These are phyloP conservation scores for Ustilago tritici DNA, from an alignment of 1,284 basidiomycete genomes.

Conservation along the genomic window DNA sequence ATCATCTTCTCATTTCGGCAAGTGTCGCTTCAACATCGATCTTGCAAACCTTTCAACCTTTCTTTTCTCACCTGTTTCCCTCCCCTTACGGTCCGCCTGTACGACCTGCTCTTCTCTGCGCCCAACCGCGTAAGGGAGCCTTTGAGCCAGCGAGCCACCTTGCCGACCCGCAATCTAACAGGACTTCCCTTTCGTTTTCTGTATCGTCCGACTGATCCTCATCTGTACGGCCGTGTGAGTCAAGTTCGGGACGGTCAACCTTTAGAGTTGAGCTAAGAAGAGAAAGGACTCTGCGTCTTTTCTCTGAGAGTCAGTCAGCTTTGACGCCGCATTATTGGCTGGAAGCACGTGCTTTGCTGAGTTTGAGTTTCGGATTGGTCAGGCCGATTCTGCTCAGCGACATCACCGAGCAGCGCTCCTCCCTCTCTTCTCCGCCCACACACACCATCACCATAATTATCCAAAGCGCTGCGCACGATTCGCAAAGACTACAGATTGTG, in stretches of 20 bases:
- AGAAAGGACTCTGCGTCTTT: background rate
- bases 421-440: background rate
- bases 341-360: background rate
- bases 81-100: no score
- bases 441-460: background rate
- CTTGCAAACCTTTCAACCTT: no score
- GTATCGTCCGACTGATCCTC: no score
- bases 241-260: background rate
- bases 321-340: background rate
- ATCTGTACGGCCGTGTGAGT: no score
- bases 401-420: background rate
- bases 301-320: background rate
- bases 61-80: no score
- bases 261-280: slow-evolving; percentile 1
- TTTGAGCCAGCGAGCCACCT: no score
- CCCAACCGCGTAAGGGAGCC: no score
- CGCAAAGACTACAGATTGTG: background rate
- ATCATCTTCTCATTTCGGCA: no score
- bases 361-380: background rate
- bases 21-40: no score
- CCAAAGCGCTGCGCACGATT: background rate
- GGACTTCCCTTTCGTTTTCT: no score
- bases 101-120: no score
- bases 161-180: no score
- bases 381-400: background rate